Conservation (phyloP, 257 asterid genomes). For the Schizonepeta tenuifolia region DNA sequence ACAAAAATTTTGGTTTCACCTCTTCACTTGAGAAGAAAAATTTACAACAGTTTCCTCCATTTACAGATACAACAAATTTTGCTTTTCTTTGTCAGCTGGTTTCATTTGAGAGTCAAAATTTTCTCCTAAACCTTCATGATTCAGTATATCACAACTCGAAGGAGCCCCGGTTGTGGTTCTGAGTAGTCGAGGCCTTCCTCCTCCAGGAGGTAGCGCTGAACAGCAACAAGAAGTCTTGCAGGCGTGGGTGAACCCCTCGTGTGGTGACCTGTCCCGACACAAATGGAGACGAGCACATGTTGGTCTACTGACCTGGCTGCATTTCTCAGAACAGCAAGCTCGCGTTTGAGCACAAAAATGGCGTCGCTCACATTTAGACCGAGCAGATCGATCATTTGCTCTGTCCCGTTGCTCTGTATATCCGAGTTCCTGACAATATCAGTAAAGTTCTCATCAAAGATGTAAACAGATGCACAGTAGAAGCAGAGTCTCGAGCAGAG, state of each 20-base stretch:
- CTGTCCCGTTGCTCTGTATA: conserved; percentile 58
- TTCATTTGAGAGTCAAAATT: conserved; percentile 37
- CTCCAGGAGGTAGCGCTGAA: conserved; percentile 75
- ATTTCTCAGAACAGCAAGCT: conserved; percentile 62
- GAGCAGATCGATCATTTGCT: conserved; percentile 78
- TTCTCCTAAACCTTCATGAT: conserved; percentile 40
- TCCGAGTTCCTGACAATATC: conserved; percentile 61
- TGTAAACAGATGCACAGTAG: background rate
- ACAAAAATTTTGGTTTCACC: background rate
- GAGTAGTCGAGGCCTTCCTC: conserved; percentile 82
- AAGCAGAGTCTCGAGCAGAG: background rate
- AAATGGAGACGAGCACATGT: conserved; percentile 62
- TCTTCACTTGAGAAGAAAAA: background rate
- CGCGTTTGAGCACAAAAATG: conserved; percentile 75
- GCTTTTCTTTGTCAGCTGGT: conserved; percentile 13
- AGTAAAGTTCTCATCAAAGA: background rate
- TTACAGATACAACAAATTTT: conserved; percentile 50
- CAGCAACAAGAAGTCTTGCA: conserved; percentile 71
- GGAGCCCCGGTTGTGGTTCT: conserved; percentile 81
- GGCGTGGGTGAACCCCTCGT: conserved; percentile 71
- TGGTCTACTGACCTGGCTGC: conserved; percentile 77
- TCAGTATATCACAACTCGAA: conserved; percentile 63
- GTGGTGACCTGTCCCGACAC: conserved; percentile 82
- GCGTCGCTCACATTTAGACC: conserved; percentile 86
- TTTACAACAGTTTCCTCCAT: conserved; percentile 43